Base-by-base conservation (phyloP, 2,329 filamentous ascomycete genomes). In the Trichophyton mentagrophytes region DNA sequence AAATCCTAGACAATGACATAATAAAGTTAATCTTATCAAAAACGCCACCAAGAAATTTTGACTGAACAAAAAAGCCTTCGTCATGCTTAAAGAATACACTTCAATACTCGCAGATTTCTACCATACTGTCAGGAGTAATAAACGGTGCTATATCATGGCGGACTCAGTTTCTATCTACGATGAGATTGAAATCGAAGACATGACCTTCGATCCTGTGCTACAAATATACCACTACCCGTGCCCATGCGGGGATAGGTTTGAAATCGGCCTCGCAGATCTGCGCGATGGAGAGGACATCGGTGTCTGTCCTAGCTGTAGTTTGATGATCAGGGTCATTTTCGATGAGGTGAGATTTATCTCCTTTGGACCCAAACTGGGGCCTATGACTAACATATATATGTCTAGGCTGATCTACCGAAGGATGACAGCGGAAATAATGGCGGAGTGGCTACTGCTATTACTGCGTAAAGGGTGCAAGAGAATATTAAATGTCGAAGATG, bases 121-220 rank as follows among this genome's bases (percentile, higher is more conserved):
- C 7, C 3, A 30, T 36, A 55, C 9, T 55, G 13, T 36, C 5
- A 27, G 5, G 27, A 3, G 8, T 20, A 38, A 36, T 20, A 55
- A 22, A 20, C 27, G 47, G 8, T 6, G 33, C 49, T 60, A 76
- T 66, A 76, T 66, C 61, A 86, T 85, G 83, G 79, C 84, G 40
- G 84, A 85, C 71, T 80, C 83, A 59, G 74, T 87, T 61, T 85
- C 87, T 67, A 89, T 96, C 72, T 97, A 96, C 79, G 92, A 97
- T 71, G 92, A 96, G 76, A 92, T 97, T 75, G 92, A 97, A 74
- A 96, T 97, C 78, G 92, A 97, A 74, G 93, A 99, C 76, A 95
- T 96, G 90, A 93, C 88, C 69, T 96, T 84, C 73, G 90, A 96
- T 74, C 78, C 85, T 55, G 80, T 81, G 3, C 82, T 90, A 46